Percentiles rank a stretch among this genome's conserved stretches.
Conservation (phyloP, 2,329 filamentous ascomycete species). For the Shiraia sp. region DNA sequence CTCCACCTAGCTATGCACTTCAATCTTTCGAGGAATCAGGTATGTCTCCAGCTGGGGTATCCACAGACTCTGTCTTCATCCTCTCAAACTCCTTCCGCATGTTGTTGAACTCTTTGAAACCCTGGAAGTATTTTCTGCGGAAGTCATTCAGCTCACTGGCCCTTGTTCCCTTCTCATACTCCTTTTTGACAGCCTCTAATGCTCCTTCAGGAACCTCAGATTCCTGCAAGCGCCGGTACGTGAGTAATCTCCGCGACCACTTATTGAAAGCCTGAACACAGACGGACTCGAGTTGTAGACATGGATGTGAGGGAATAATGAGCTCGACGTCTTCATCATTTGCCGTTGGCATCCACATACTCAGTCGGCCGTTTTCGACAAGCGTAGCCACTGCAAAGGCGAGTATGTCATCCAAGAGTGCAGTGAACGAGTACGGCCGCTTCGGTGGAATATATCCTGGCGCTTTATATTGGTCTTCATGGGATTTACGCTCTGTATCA, state of each 20-base stretch:
- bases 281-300: constrained; percentile 71
- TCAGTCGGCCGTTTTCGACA: constrained; percentile 76
- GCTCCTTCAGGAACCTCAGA: constrained; percentile 49
- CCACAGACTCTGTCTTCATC: constrained; percentile 18
- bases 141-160: constrained; percentile 73
- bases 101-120: constrained; percentile 42
- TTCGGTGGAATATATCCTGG: constrained; percentile 80
- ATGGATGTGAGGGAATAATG: constrained; percentile 74
- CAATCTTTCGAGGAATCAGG: not conserved
- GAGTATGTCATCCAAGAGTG: constrained; percentile 88
- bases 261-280: constrained; percentile 89
- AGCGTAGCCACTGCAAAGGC: constrained; percentile 77
- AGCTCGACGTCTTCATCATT: constrained; percentile 67
- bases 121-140: constrained; percentile 58
- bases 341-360: constrained; percentile 97
- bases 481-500: constrained; percentile 27
- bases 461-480: constrained; percentile 29
- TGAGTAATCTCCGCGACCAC: constrained; percentile 89
- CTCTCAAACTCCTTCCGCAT: constrained; percentile 33
- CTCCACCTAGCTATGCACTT: not conserved
- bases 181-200: constrained; percentile 25
- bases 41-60: no score
- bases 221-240: constrained; percentile 74
- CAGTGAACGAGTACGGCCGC: constrained; percentile 86
- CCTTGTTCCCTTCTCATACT: constrained; percentile 50